Percentiles rank a stretch among this genome's conserved stretches.
Conservation (phyloP, 805 yeast species). For the Lachancea sp. region DNA sequence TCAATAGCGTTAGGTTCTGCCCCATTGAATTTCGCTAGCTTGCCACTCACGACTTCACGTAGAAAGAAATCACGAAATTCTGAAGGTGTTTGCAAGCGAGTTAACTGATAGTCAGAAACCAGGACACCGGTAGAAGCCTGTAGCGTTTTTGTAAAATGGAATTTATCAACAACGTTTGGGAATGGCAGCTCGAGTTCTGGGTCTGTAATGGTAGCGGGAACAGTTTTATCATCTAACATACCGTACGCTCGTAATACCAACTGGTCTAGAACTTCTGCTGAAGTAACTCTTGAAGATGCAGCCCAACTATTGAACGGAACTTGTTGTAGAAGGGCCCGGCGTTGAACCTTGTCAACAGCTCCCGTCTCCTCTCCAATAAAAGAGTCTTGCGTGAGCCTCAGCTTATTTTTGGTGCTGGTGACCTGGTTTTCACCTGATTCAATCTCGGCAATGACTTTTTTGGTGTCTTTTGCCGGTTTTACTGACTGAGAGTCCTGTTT, state of each 20-base stretch:
- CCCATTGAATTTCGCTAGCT: conserved; percentile 42
- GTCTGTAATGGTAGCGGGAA: conserved; percentile 12
- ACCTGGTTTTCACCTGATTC: conserved; percentile 28
- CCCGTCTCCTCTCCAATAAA: conserved; percentile 29
- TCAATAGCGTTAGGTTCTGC: conserved; percentile 72
- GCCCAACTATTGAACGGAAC: conserved; percentile 35
- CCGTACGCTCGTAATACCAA: conserved; percentile 18
- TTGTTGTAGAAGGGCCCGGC: conserved; percentile 14
- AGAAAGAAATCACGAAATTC: conserved; percentile 27
- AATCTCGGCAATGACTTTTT: conserved; percentile 33
- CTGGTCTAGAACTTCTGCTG: conserved; percentile 24
- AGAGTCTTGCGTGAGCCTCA: conserved; percentile 27
- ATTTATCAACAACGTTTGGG: conserved; percentile 31
- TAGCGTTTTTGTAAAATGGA: conserved; percentile 31
- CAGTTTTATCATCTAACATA: not conserved
- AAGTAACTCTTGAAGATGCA: conserved; percentile 20
- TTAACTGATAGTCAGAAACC: conserved; percentile 35
- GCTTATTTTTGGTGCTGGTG: conserved; percentile 14
- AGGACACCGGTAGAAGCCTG: conserved; percentile 35
- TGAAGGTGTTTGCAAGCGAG: conserved; percentile 28
- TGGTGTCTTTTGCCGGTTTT: conserved; percentile 20
- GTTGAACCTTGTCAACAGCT: conserved; percentile 12
- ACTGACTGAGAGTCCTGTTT: conserved; percentile 25
- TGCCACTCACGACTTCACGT: conserved; percentile 30
- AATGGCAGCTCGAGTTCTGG: conserved; percentile 20